Evolutionary conservation across 768 basidiomycete genomes (phyloP).

Genomic region (Boletus edulis): DNA sequence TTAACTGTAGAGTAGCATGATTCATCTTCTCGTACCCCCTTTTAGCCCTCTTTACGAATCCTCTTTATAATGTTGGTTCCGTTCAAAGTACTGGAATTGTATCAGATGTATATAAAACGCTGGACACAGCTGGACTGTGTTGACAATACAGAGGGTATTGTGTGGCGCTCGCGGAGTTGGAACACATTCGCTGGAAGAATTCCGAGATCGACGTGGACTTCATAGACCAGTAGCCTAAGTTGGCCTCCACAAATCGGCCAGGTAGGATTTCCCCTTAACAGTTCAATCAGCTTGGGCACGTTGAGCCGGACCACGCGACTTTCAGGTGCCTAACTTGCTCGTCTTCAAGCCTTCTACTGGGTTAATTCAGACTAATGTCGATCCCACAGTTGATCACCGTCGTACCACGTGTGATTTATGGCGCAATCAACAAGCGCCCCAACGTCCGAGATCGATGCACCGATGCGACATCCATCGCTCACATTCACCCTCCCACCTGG

Average conservation of each 20-base stretch:
- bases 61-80: neutral
- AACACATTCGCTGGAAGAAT: neutral
- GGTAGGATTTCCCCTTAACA: neutral
- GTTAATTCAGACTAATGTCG: neutral
- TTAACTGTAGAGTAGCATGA: constrained; percentile 2
- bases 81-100: neutral
- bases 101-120: neutral
- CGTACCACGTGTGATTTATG: constrained; percentile 3
- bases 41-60: neutral
- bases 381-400: neutral
- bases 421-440: neutral
- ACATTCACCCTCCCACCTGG: constrained; percentile 12
- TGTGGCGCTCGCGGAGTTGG: constrained; percentile 16
- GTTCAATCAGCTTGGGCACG: too few relatives aligned
- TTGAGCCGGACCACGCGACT: neutral
- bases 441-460: neutral
- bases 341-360: neutral
- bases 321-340: neutral
- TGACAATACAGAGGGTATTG: neutral
- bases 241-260: neutral
- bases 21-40: neutral
- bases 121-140: constrained; percentile 2
- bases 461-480: constrained; percentile 13
- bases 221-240: neutral
- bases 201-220: constrained; percentile 9